These are phyloP conservation scores for Wickerhamomyces sp. DNA, from an alignment of 1,139 yeast genomes.

Conservation along the genomic window DNA sequence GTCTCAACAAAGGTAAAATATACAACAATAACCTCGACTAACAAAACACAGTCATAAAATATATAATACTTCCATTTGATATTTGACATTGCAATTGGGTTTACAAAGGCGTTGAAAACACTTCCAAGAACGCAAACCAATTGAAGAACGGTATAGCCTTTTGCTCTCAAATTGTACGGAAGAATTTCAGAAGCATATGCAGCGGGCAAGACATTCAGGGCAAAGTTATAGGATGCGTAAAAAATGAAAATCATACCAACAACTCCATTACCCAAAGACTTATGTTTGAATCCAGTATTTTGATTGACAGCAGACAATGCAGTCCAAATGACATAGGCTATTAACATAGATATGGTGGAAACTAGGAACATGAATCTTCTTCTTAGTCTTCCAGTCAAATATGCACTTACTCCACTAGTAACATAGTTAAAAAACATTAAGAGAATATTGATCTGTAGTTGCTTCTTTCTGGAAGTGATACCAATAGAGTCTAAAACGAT, in stretches of 20 bases:
- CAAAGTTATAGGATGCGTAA: conserved; percentile 28
- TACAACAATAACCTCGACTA: conserved; percentile 34
- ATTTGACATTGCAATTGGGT: conserved; percentile 54
- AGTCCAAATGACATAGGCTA: conserved; percentile 31
- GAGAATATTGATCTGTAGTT: conserved; percentile 39
- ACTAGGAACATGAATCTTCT: conserved; percentile 30
- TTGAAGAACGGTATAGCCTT: conserved; percentile 27
- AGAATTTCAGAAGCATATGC: conserved; percentile 33
- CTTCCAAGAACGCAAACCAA: conserved; percentile 27
- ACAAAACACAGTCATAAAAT: conserved; percentile 39
- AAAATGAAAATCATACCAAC: conserved; percentile 33
- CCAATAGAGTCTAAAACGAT: conserved; percentile 46
- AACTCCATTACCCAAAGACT: conserved; percentile 28
- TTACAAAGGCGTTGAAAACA: conserved; percentile 44
- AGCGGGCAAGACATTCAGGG: conserved; percentile 27
- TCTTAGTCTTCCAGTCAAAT: conserved; percentile 14
- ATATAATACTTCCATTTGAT: conserved; percentile 57
- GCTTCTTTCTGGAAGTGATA: conserved; percentile 35
- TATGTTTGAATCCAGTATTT: conserved; percentile 13
- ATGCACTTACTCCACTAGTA: conserved; percentile 8
- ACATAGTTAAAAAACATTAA: conserved; percentile 15
- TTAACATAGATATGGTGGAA: conserved; percentile 27
- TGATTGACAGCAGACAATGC: conserved; percentile 29
- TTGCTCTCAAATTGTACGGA: conserved; percentile 33
- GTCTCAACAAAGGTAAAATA: conserved; percentile 43